These are phyloP conservation scores for Ceratopteris richardii DNA, from an alignment of 75 land plant genomes.

Conservation along the genomic window DNA sequence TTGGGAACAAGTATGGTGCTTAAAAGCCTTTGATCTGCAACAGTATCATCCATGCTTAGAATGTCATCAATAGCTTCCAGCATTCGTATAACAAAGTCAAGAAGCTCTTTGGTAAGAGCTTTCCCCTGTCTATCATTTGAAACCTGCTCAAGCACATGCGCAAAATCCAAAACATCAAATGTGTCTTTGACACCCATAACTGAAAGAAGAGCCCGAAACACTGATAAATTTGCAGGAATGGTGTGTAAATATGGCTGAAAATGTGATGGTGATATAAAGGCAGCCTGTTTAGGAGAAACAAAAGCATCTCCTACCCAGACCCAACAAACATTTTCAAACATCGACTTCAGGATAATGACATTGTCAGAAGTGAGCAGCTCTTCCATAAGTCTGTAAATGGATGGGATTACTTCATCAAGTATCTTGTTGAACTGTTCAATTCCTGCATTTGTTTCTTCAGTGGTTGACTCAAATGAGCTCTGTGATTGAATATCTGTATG, in stretches of 20 bases:
- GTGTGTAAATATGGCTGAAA: conserved; percentile 80
- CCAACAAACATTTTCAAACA: conserved; percentile 59
- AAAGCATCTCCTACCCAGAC: conserved; percentile 91
- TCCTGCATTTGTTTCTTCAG: neutral
- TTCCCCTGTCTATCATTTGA: conserved; percentile 49
- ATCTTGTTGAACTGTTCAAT: conserved; percentile 3
- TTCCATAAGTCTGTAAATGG: conserved; percentile 51
- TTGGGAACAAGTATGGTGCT: conserved; percentile 61
- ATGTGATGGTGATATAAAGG: conserved; percentile 90
- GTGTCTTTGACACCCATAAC: conserved; percentile 62
- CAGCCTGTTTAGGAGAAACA: conserved; percentile 57
- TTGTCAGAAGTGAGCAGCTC: conserved; percentile 48
- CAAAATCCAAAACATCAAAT: conserved; percentile 60
- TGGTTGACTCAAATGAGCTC: neutral
- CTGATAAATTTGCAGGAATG: conserved; percentile 71
- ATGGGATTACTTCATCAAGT: conserved; percentile 32
- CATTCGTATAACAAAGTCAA: conserved; percentile 66
- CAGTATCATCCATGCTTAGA: conserved; percentile 17
- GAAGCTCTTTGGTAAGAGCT: conserved; percentile 56
- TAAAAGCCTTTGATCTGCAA: conserved; percentile 15
- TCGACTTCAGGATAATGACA: conserved; percentile 32
- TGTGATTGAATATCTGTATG: neutral
- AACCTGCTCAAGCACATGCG: conserved; percentile 49
- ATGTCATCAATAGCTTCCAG: conserved; percentile 73
- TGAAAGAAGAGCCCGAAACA: conserved; percentile 49